Conservation (phyloP, 257 asterid species). For the Fraxinus excelsior region DNA sequence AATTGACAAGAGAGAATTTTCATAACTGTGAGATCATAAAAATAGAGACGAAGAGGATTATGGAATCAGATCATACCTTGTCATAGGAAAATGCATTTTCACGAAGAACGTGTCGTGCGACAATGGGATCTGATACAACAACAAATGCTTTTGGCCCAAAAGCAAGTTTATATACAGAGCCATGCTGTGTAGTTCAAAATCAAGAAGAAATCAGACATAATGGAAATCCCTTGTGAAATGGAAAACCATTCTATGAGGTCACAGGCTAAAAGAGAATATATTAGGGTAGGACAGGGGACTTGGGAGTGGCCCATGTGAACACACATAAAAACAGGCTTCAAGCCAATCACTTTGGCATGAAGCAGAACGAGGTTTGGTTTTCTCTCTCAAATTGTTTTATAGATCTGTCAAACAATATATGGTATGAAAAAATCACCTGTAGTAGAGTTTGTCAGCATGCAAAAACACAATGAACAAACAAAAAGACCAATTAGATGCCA, state of each 20-base stretch:
- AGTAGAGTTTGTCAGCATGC: not conserved
- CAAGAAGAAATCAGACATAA: slow-evolving; percentile 23
- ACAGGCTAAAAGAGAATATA: not conserved
- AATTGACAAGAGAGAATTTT: slow-evolving; percentile 1
- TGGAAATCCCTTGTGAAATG: slow-evolving; percentile 9
- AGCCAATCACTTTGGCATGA: not conserved
- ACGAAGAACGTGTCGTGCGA: slow-evolving; percentile 88
- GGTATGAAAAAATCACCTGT: not conserved
- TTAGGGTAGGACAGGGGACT: not conserved
- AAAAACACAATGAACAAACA: slow-evolving; percentile 17
- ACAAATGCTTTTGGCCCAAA: slow-evolving; percentile 97
- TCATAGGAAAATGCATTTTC: slow-evolving; percentile 93
- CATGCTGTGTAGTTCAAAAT: slow-evolving; percentile 65
- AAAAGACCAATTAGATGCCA: slow-evolving; percentile 1
- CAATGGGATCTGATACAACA: slow-evolving; percentile 94
- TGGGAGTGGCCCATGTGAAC: not conserved
- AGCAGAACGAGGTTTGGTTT: not conserved
- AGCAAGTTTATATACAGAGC: slow-evolving; percentile 92
- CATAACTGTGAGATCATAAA: slow-evolving; percentile 3
- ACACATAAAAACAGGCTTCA: not conserved
- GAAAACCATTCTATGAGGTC: not conserved
- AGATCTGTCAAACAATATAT: not conserved
- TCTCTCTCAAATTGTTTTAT: not conserved
- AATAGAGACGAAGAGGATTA: not conserved
- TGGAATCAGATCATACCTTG: slow-evolving; percentile 56